Evolutionary conservation across 2,329 filamentous ascomycete genomes (phyloP).

Genomic region (Botryosphaeria agaves): DNA sequence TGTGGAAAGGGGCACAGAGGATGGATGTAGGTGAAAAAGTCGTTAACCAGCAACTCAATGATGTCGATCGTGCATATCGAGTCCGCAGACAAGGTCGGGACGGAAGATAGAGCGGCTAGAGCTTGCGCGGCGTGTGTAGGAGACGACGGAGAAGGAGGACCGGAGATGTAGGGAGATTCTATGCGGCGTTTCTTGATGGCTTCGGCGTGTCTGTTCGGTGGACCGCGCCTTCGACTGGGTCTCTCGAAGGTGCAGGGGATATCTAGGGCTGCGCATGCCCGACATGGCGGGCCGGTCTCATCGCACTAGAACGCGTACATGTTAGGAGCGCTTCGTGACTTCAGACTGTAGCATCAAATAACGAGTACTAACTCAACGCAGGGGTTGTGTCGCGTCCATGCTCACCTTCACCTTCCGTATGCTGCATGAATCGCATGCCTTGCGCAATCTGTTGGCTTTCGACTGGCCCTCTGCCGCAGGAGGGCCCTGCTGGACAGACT

Average conservation of each 20-base stretch:
- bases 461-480: conserved; percentile 14
- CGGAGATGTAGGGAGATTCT: conserved; percentile 26
- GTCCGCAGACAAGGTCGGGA: conserved; percentile 39
- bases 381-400: neutral
- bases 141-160: conserved; percentile 27
- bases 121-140: conserved; percentile 36
- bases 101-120: conserved; percentile 30
- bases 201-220: conserved; percentile 49
- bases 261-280: conserved; percentile 45
- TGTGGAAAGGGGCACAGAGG: conserved; percentile 64
- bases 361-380: neutral
- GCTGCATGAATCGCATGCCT: conserved; percentile 21
- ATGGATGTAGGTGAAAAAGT: conserved; percentile 72
- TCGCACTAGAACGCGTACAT: conserved; percentile 35
- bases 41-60: conserved; percentile 53
- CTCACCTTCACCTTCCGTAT: conserved; percentile 22
- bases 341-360: neutral
- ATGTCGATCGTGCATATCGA: conserved; percentile 53
- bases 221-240: conserved; percentile 44
- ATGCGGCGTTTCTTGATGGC: conserved; percentile 44
- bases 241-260: conserved; percentile 51
- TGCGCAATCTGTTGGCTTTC: conserved; percentile 20
- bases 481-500: conserved; percentile 9
- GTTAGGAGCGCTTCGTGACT: neutral
- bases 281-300: conserved; percentile 46